phyloP scores from a whole-genome alignment of 2,329 filamentous ascomycete genomes.

The Verticillium tricorpus region DNA sequence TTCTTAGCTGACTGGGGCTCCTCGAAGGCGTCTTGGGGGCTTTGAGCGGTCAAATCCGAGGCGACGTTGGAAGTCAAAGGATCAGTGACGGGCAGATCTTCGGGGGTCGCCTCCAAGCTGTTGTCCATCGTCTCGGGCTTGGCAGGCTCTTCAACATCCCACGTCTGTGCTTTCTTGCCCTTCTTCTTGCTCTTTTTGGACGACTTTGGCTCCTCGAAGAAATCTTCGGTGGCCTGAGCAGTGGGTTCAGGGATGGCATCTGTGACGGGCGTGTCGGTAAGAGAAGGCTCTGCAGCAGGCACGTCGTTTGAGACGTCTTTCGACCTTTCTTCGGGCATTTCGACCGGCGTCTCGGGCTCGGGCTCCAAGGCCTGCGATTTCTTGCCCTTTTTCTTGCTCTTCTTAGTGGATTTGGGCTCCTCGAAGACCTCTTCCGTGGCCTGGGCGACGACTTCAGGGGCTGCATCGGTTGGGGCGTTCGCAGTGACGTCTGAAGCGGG shows the following conservation, averaged over 20 bases:
- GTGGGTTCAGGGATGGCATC: constrained; percentile 3
- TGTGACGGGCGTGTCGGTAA: not conserved
- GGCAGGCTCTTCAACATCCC: constrained; percentile 1
- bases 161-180: constrained; percentile 15
- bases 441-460: not conserved
- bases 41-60: not conserved
- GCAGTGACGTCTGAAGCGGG: not conserved
- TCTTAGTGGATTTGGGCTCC: constrained; percentile 5
- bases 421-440: constrained; percentile 10
- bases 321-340: not conserved
- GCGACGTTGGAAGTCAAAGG: not conserved
- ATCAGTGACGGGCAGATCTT: not conserved
- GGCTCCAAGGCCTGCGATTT: constrained; percentile 5
- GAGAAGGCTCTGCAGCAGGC: not conserved
- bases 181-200: constrained; percentile 33
- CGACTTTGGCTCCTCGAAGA: constrained; percentile 24
- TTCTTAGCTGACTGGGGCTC: constrained; percentile 4
- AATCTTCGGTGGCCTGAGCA: constrained; percentile 3
- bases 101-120: not conserved
- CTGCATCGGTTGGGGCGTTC: not conserved
- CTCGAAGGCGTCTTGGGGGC: constrained; percentile 6
- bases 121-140: not conserved
- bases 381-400: constrained; percentile 9
- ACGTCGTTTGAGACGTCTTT: constrained; percentile 13
- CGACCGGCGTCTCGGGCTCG: constrained; percentile 1